phyloP scores from a whole-genome alignment of 2,329 filamentous ascomycete species.

The Lasiodiplodia sp. region DNA sequence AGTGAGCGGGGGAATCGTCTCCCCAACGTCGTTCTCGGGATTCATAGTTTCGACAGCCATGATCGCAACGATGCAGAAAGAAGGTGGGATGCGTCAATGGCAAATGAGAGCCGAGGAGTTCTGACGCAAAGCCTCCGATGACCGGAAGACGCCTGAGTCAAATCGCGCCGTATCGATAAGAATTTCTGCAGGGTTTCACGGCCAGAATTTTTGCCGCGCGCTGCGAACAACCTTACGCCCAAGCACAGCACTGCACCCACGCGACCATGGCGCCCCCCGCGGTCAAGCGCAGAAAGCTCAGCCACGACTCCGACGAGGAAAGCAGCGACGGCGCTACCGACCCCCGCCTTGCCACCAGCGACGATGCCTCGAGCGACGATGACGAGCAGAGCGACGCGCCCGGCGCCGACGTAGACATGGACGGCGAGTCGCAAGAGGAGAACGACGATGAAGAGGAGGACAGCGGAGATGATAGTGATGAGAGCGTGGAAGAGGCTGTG shows the following conservation, averaged over 20 bases:
- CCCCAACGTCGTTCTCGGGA: constrained; percentile 46
- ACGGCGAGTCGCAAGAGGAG: constrained; percentile 33
- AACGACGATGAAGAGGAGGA: constrained; percentile 5
- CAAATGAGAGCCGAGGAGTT: constrained; percentile 19
- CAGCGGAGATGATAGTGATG: constrained; percentile 32
- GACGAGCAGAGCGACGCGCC: constrained; percentile 27
- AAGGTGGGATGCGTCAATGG: constrained; percentile 12
- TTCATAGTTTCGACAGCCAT: constrained; percentile 39
- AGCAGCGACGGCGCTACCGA: constrained; percentile 37
- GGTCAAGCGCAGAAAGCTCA: constrained; percentile 57
- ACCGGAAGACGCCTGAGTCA: constrained; percentile 25
- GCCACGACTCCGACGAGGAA: constrained; percentile 43
- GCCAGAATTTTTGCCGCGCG: constrained; percentile 28
- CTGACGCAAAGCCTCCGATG: constrained; percentile 28
- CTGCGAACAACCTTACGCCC: neutral
- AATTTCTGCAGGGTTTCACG: constrained; percentile 6
- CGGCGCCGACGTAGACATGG: constrained; percentile 32
- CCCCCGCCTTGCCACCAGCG: constrained; percentile 10
- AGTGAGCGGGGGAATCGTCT: constrained; percentile 48
- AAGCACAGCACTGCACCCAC: neutral
- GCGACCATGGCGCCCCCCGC: constrained; percentile 45
- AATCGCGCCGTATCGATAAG: constrained; percentile 28
- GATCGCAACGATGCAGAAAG: constrained; percentile 7
- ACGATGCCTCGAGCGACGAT: constrained; percentile 29
- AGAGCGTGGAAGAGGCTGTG: constrained; percentile 13